Percentiles rank a stretch among this genome's conserved stretches.
Evolutionary conservation across 352 stramenopile genomes (phyloP).

Genomic region (Pythium volutum): DNA sequence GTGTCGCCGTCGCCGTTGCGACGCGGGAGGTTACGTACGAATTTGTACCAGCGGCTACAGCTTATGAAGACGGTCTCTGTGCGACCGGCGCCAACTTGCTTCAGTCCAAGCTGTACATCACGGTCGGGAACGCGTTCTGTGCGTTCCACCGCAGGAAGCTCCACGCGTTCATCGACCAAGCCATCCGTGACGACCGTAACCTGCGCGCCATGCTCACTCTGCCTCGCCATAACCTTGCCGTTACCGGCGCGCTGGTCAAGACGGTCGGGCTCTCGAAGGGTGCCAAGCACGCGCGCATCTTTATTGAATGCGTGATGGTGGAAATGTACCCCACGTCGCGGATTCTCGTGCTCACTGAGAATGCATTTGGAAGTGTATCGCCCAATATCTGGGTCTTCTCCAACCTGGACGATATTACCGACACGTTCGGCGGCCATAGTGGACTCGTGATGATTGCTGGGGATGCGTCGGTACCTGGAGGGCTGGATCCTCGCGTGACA

Average conservation of each 20-base stretch:
- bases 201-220: neutral
- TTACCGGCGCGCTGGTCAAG: neutral
- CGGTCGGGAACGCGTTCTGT: slow-evolving; percentile 1
- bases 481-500: neutral
- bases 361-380: neutral
- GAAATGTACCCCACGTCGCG: slow-evolving; percentile 20
- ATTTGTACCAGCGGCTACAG: neutral
- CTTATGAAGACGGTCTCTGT: neutral
- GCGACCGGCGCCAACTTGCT: neutral
- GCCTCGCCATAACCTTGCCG: slow-evolving; percentile 8
- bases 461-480: neutral
- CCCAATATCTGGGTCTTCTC: slow-evolving; percentile 42
- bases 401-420: slow-evolving; percentile 12
- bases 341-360: slow-evolving; percentile 27
- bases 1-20: neutral
- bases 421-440: neutral
- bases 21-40: neutral
- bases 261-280: slow-evolving; percentile 3
- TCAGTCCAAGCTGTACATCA: neutral
- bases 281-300: slow-evolving; percentile 1
- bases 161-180: neutral
- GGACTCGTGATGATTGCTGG: slow-evolving; percentile 11
- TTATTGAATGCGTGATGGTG: slow-evolving; percentile 36
- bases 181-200: neutral
- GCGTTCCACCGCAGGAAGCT: slow-evolving; percentile 3